Base-by-base conservation (phyloP, 139 green algal genomes). In the Zygnema cylindricum region DNA sequence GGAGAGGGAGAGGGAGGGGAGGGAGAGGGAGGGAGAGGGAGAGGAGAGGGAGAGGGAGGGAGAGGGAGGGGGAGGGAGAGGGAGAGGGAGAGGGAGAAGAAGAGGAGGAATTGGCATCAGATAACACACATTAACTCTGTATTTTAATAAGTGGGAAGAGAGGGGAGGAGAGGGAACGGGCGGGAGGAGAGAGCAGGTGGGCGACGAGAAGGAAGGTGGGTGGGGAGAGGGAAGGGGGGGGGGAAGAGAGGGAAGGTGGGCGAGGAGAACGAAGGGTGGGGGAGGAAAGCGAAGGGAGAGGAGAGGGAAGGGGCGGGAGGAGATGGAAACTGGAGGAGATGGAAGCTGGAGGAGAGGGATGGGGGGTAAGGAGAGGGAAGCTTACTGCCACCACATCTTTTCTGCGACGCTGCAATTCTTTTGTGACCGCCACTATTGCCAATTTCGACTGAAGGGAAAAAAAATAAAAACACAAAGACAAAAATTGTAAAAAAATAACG, bases 351-450 rank as follows among this genome's bases (percentile, higher is more conserved):
- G n/a, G n/a, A 63, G 16, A 16, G 16, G 7, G 16, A 63, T 16
- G 16, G 16, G 16, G 16, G 49, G 49, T 16, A 16, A 25, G 16
- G 49, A 21, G 23, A 81, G 30, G 23, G 22, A 40, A 33, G 73
- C 73, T 16, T 84, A 84, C 77, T 7, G 77, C 77, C 2, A 86
- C 81, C n/a, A 86, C 30, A 36, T 88, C 42, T 1, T 7, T 36
- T 33, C 85, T 38, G 23, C 84, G 36, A 22, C 84, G 71, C 75
- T 89, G 84, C 73, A 89, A 11, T n/a, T 89, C 84, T 36, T 84
- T 83, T 23, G 84, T 89, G 1, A 11, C n/a, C 71, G 88, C 71
- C 3, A 88, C 84, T 38, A 89, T 89, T 33, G 84, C 84, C 2
- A 89, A 71, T 23, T 89, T 89, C 3, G 84, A 88, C 84, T 89